These are phyloP conservation scores for Anthracocystis walkeri DNA, from an alignment of 1,284 basidiomycete species.

Conservation along the genomic window DNA sequence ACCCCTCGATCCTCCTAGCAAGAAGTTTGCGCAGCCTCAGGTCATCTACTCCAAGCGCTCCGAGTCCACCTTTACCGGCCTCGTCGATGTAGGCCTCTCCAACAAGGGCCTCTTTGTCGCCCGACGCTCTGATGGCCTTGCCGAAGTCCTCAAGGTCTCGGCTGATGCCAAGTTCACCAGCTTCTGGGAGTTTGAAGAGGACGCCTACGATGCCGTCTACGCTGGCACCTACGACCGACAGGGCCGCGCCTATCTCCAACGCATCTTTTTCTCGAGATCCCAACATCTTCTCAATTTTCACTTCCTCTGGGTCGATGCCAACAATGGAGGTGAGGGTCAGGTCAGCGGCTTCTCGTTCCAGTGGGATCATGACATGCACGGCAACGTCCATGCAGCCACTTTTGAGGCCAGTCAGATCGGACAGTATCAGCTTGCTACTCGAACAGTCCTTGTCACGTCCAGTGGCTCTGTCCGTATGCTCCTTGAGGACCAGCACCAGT, in stretches of 20 bases:
- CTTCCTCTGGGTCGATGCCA: constrained; percentile 75
- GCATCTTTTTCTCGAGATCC: constrained; percentile 74
- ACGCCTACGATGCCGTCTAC: constrained; percentile 67
- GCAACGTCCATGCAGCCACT: constrained; percentile 74
- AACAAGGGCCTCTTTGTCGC: constrained; percentile 61
- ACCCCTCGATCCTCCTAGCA: constrained; percentile 48
- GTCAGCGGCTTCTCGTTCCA: constrained; percentile 77
- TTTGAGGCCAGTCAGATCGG: constrained; percentile 74
- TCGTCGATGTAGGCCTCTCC: constrained; percentile 59
- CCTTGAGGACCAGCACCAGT: constrained; percentile 76
- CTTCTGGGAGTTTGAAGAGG: constrained; percentile 65
- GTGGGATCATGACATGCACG: constrained; percentile 80
- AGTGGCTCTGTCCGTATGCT: constrained; percentile 84
- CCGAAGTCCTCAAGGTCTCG: constrained; percentile 57
- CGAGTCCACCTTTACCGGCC: constrained; percentile 34
- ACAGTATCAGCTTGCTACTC: constrained; percentile 72
- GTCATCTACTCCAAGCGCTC: constrained; percentile 46
- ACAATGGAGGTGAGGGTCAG: constrained; percentile 73
- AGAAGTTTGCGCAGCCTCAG: constrained; percentile 49
- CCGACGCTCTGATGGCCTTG: constrained; percentile 49
- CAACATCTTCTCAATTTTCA: constrained; percentile 72
- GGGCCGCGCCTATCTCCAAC: constrained; percentile 76
- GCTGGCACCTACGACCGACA: constrained; percentile 75
- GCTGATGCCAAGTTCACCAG: constrained; percentile 46
- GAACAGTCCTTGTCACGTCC: constrained; percentile 78